Evolutionary conservation across 306 rosid genomes (phyloP).

Genomic region (Malus asiatica): DNA sequence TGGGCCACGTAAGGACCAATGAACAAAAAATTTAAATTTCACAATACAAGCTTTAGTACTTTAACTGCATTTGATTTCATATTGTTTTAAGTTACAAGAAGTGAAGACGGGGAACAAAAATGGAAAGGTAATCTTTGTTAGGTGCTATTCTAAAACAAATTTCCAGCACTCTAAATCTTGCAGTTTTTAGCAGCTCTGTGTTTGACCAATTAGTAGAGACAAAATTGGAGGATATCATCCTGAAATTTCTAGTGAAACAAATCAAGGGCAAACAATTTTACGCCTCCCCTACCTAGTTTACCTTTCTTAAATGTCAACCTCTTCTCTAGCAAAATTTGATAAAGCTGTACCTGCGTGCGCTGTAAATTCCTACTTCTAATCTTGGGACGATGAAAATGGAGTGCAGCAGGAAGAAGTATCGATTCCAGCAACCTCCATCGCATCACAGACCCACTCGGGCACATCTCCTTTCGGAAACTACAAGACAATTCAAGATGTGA

Average conservation of each 20-base stretch:
- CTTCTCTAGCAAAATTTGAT: conserved; percentile 6
- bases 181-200: not conserved
- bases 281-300: conserved; percentile 24
- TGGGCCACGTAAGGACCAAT: not conserved
- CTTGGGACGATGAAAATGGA: conserved; percentile 22
- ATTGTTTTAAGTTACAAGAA: too few relatives aligned
- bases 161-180: not conserved
- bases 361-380: conserved; percentile 7
- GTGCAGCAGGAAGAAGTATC: conserved; percentile 80
- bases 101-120: not conserved
- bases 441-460: conserved; percentile 92
- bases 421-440: conserved; percentile 96
- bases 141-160: not conserved
- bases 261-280: conserved; percentile 47
- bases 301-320: conserved; percentile 5
- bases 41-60: too few relatives aligned
- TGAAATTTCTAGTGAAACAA: conserved; percentile 25
- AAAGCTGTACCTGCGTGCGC: conserved; percentile 9
- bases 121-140: not conserved
- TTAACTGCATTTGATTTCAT: too few relatives aligned
- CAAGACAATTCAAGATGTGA: conserved; percentile 11
- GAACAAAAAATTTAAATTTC: not conserved
- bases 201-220: not conserved
- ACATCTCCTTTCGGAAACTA: conserved; percentile 86
- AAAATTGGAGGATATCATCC: not conserved